phyloP scores from a whole-genome alignment of 306 rosid genomes.

The Notholithocarpus densiflorus region DNA sequence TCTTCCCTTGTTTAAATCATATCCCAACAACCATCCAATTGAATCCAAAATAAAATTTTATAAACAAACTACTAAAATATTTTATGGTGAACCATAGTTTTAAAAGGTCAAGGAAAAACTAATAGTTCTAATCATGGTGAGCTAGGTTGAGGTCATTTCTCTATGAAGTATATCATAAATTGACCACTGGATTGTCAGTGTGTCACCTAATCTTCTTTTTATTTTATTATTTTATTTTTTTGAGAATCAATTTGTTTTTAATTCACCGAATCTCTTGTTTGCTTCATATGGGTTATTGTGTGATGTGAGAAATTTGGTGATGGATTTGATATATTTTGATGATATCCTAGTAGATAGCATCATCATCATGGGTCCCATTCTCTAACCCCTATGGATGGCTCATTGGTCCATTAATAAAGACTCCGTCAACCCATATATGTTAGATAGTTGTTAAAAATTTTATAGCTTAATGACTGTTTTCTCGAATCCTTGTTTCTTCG shows the following conservation, averaged over 20 bases:
- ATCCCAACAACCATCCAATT: too few relatives aligned
- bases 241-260: constrained; percentile 23
- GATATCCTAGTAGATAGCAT: constrained; percentile 22
- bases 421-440: constrained; percentile 40
- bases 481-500: too few relatives aligned
- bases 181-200: not conserved
- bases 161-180: not conserved
- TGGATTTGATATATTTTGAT: constrained; percentile 22
- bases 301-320: constrained; percentile 2
- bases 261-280: constrained; percentile 25
- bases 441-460: not conserved
- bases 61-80: not conserved
- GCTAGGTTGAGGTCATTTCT: not conserved
- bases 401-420: constrained; percentile 31
- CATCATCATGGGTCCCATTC: constrained; percentile 30
- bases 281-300: constrained; percentile 22
- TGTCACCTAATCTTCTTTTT: constrained; percentile 17
- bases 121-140: not conserved
- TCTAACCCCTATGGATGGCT: constrained; percentile 29
- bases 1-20: too few relatives aligned
- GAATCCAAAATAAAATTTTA: not conserved
- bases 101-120: not conserved
- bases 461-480: too few relatives aligned
- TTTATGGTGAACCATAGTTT: too few relatives aligned
- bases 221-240: constrained; percentile 19